Conservation (phyloP, 129 eudicot species). For the Flaveria brownii region DNA sequence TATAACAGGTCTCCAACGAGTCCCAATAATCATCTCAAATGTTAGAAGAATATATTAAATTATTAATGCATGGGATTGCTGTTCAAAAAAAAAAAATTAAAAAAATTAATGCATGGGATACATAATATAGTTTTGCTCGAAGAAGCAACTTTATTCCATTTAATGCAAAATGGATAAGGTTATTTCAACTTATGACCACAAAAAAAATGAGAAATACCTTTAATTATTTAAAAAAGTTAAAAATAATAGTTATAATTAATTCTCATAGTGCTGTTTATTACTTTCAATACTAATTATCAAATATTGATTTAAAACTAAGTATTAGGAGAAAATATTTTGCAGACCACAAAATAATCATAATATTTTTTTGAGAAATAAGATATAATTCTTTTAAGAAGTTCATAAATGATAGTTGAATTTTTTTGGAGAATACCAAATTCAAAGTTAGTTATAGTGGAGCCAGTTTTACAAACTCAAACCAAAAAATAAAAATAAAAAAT, state of each 20-base stretch:
- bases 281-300: not conserved
- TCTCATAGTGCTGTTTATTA: too few species aligned
- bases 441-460: constrained; percentile 40
- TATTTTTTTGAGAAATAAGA: not conserved
- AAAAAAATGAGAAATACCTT: not conserved
- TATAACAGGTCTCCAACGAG: not conserved
- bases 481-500: constrained; percentile 15
- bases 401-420: not conserved
- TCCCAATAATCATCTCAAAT: not conserved
- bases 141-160: not conserved
- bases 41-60: constrained; percentile 5
- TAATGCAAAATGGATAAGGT: constrained; percentile 1
- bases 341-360: not conserved
- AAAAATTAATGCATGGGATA: not conserved
- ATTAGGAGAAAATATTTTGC: not conserved
- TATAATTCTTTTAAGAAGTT: not conserved
- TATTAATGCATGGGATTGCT: not conserved
- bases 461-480: constrained; percentile 31
- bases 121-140: not conserved
- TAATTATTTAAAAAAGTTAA: not conserved
- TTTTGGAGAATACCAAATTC: constrained; percentile 33
- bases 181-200: not conserved
- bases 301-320: not conserved
- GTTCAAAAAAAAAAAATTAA: too few species aligned
- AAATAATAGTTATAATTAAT: not conserved